Conservation (phyloP, 495 filamentous ascomycete species). For the Penicillium ucsense region DNA sequence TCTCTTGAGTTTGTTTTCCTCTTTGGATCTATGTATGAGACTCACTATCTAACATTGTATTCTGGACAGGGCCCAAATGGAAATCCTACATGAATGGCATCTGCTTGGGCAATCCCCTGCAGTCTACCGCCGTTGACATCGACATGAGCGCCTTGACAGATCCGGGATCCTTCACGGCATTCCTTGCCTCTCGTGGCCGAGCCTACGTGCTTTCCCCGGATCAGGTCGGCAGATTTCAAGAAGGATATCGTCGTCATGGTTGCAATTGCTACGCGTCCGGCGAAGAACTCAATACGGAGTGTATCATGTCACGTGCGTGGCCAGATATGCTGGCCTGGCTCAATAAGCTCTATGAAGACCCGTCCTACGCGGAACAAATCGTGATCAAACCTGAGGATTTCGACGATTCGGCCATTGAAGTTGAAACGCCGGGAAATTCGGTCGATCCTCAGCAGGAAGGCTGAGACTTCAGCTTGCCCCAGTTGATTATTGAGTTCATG, state of each 20-base stretch:
- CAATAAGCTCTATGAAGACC: slow-evolving; percentile 21
- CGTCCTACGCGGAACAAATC: slow-evolving; percentile 18
- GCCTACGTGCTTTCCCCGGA: slow-evolving; percentile 48
- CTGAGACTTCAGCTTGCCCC: too few relatives aligned
- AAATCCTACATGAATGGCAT: slow-evolving; percentile 23
- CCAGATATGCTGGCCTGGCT: slow-evolving; percentile 34
- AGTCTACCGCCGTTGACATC: slow-evolving; percentile 10
- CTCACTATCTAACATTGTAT: background rate
- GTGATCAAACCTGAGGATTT: slow-evolving; percentile 9
- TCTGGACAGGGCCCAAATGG: slow-evolving; percentile 26
- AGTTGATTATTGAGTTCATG: too few relatives aligned
- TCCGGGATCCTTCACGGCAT: slow-evolving; percentile 21
- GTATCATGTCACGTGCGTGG: slow-evolving; percentile 33
- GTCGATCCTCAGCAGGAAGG: too few relatives aligned
- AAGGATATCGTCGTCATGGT: slow-evolving; percentile 26
- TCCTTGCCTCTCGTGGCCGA: slow-evolving; percentile 43
- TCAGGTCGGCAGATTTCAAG: slow-evolving; percentile 37
- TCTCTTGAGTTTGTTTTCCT: too few relatives aligned
- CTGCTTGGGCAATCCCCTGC: slow-evolving; percentile 24
- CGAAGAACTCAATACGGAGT: slow-evolving; percentile 28
- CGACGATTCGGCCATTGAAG: background rate
- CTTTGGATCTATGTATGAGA: background rate
- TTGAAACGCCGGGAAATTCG: too few relatives aligned
- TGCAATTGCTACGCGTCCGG: slow-evolving; percentile 42
- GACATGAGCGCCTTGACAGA: slow-evolving; percentile 3